Evolutionary conservation across 179 eudicot genomes (phyloP), one percentile per base, ranked within the genome.

Genomic region (Silene vulgaris): DNA sequence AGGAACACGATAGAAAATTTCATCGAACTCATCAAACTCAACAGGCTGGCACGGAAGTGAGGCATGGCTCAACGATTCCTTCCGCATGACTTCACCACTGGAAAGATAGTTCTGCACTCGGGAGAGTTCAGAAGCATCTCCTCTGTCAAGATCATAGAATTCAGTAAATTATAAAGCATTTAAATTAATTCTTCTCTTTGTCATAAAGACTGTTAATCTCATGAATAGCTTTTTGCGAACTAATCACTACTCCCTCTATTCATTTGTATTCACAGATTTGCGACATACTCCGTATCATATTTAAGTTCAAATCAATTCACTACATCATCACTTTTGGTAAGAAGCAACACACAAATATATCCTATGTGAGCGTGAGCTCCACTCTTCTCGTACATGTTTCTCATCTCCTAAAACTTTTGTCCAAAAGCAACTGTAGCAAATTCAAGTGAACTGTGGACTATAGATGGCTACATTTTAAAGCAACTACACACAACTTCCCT

Each of bases 11-110:
- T 96, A 96, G 73, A 69, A 85, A 21, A 73, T 63, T 17, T 87
- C 85, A 52, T 84, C 86, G 65, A 52, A 81, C 54, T 83, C 69
- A 54, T 86, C 80, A 59, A 77, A 75, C 5, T 79, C 86, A 62
- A 93, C 72, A 50, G 94, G 94, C 65, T 75, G 74, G 78, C 98
- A 96, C 63, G 99, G 98, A 77, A 87, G 35, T 4, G 86, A 80
- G 59, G 91, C 88, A 81, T 96, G 95, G 62, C 67, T 75, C 64
- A 96, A 70, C 13, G 90, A 86, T 75, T 93, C 96, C 81, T 79
- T 77, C 65, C 97, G 82, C 98, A 93, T 93, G 21, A 85, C 69
- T 30, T 93, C 84, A 29, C 89, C 92, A 82, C 96, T 86, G 4
- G 72, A 63, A 21, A 91, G 73, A 85, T 85, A 96, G 54, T 75